Evolutionary conservation across 2,329 filamentous ascomycete genomes (phyloP).

Genomic region (Alternaria solani): DNA sequence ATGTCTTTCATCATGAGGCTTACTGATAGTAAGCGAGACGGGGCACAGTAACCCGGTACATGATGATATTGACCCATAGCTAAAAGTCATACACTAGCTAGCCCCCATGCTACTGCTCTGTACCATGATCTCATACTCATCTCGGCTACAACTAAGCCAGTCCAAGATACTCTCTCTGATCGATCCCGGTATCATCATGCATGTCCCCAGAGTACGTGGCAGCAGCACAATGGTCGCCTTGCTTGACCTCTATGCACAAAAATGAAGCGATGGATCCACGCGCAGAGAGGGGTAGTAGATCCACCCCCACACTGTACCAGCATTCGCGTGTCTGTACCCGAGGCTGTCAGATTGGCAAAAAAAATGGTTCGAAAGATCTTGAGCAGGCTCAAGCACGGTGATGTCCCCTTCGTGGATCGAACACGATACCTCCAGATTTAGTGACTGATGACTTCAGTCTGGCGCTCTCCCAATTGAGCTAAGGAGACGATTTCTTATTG

Average conservation of each 20-base stretch:
- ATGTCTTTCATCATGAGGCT: too few species aligned
- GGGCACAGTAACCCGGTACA: background rate
- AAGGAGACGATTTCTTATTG: constrained; percentile 36
- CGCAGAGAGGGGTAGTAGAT: background rate
- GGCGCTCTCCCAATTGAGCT: constrained; percentile 45
- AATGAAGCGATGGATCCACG: background rate
- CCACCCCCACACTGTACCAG: background rate
- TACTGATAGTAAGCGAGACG: background rate
- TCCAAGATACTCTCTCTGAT: background rate
- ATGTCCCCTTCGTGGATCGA: constrained; percentile 34
- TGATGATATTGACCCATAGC: background rate
- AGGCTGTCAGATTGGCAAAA: constrained; percentile 7
- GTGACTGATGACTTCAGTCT: constrained; percentile 43
- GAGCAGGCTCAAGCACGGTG: constrained; percentile 20
- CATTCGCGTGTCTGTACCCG: background rate
- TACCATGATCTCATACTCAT: background rate
- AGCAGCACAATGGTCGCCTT: background rate
- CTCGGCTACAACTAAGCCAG: background rate
- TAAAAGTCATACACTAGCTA: background rate
- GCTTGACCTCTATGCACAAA: background rate
- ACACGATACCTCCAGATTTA: constrained; percentile 42
- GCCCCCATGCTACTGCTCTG: background rate
- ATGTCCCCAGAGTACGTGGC: background rate
- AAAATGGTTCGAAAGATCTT: constrained; percentile 19
- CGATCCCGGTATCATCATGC: background rate